Evolutionary conservation across 2,329 filamentous ascomycete genomes (phyloP).

Genomic region (Cladophialophora immunda): DNA sequence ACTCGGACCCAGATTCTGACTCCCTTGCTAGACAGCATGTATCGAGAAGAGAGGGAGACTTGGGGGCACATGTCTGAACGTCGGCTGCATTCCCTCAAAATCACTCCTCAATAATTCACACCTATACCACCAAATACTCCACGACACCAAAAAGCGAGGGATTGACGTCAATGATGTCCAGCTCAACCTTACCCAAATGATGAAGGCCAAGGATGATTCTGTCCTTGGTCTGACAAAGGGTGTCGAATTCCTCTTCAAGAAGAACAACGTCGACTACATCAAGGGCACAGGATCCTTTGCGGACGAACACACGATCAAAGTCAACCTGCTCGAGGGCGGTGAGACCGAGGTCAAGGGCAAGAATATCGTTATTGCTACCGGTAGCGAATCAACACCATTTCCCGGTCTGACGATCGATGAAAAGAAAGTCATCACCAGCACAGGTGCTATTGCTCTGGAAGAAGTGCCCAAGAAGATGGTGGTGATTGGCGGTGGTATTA

Average conservation of each 20-base stretch:
- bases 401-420: slow-evolving; percentile 95
- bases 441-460: slow-evolving; percentile 86
- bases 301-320: slow-evolving; percentile 89
- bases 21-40: slow-evolving; percentile 76
- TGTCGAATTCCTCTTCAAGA: slow-evolving; percentile 98
- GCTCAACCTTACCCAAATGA: slow-evolving; percentile 92
- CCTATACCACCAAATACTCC: slow-evolving; percentile 94
- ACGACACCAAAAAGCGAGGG: slow-evolving; percentile 96
- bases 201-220: slow-evolving; percentile 97
- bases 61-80: slow-evolving; percentile 97
- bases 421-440: slow-evolving; percentile 96
- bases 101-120: slow-evolving; percentile 99
- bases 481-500: slow-evolving; percentile 98
- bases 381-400: slow-evolving; percentile 94
- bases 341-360: slow-evolving; percentile 87
- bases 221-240: slow-evolving; percentile 92
- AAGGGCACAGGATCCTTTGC: slow-evolving; percentile 90
- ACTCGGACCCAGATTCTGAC: slow-evolving; percentile 26
- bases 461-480: slow-evolving; percentile 96
- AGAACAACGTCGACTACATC: slow-evolving; percentile 98
- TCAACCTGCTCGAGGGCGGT: slow-evolving; percentile 88
- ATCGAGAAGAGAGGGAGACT: slow-evolving; percentile 97
- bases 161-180: slow-evolving; percentile 98
- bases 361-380: slow-evolving; percentile 98
- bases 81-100: slow-evolving; percentile 99